Evolutionary conservation across 2,329 filamentous ascomycete species (phyloP).

Genomic region (Aspergillus pseudoviridinutans): DNA sequence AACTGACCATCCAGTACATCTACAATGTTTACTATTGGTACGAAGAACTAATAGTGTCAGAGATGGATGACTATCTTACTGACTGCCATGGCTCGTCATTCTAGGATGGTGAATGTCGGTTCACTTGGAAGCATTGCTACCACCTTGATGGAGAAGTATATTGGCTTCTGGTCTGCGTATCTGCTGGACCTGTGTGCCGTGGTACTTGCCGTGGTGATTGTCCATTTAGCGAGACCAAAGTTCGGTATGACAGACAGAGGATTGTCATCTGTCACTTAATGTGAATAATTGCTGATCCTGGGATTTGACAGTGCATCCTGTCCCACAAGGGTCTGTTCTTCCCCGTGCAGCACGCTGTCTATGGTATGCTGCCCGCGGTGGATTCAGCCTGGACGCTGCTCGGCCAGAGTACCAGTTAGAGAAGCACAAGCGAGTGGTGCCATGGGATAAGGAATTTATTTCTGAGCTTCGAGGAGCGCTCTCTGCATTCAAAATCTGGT

Average conservation of each 20-base stretch:
- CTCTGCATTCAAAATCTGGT: background rate
- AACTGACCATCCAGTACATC: conserved; percentile 2
- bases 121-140: background rate
- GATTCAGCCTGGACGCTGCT: conserved; percentile 1
- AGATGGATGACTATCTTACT: background rate
- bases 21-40: conserved; percentile 8
- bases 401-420: background rate
- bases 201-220: background rate
- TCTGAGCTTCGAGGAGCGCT: background rate
- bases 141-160: conserved; percentile 2
- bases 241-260: background rate
- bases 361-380: background rate
- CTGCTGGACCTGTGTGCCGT: conserved; percentile 1
- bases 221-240: background rate
- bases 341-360: background rate
- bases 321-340: background rate
- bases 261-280: background rate
- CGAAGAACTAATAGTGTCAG: background rate
- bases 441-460: conserved; percentile 1
- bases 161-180: conserved; percentile 4
- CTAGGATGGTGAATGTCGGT: conserved; percentile 2
- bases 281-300: background rate
- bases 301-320: background rate
- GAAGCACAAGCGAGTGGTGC: background rate
- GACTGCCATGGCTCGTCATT: background rate